Evolutionary conservation across 768 basidiomycete genomes (phyloP), one percentile per base, ranked within the genome.

Genomic region (Lentinula raphanica): DNA sequence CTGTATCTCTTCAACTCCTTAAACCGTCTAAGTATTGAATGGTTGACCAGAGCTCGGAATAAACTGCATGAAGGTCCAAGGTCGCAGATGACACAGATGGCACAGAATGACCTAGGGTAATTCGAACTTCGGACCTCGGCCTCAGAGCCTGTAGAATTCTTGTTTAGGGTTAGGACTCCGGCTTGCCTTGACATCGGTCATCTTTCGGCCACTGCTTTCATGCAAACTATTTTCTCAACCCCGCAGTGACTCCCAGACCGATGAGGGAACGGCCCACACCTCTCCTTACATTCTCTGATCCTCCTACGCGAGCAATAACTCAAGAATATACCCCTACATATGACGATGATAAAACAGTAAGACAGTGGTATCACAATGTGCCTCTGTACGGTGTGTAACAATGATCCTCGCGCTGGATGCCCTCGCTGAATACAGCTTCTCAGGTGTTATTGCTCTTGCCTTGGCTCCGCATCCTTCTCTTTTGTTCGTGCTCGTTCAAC

Each of bases 391-490:
- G 86, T 86, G 65, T 59, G 80, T 69, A 31, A 36, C n/a, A 12
- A 29, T 56, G 15, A 2, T 32, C 21, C 13, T 29, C 25, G 1
- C 58, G 13, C 55, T 73, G 74, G 66, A 31, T 74, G 31, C 13
- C 17, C 6, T 27, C n/a, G 9, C 9, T 21, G 11, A 17, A 48
- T 50, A 42, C 54, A 45, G 31, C 28, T 39, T 5, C 36, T 42
- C 59, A 84, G 83, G 70, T 15, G 69, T 82, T 15, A 64, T 91
- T 27, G 53, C 77, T 23, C 68, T 90, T 39, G 80, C 92, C 53
- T 67, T 91, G 3, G 79, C 81, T 7, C 90, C 90, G 8, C 91
- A 91, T 36, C 89, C 89, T 1, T 91, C 90, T 5, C 72, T 86
- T 64, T 71, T 92, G 13, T 78, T 82, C 58, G 72, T 91, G 48